phyloP scores from a whole-genome alignment of 306 rosid species.

The Luffa acutangula region DNA sequence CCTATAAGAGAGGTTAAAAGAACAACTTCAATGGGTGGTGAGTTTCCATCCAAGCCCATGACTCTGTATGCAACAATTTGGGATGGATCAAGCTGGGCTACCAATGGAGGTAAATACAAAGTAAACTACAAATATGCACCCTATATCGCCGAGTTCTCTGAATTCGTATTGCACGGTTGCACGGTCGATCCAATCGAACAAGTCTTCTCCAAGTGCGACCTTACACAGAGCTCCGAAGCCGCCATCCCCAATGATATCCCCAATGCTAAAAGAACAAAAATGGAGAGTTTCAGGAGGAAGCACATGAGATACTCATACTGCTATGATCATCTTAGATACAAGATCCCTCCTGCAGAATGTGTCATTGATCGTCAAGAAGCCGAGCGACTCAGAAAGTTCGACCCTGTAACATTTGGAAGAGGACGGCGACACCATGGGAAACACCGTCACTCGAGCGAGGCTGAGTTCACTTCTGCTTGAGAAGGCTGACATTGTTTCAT shows the following conservation, averaged over 20 bases:
- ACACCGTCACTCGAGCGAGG: conserved; percentile 28
- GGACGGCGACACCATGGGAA: conserved; percentile 53
- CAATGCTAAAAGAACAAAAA: conserved; percentile 30
- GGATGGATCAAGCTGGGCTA: conserved; percentile 98
- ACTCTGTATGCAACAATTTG: conserved; percentile 87
- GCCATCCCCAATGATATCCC: conserved; percentile 34
- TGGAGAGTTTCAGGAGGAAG: conserved; percentile 61
- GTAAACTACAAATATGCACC: conserved; percentile 92
- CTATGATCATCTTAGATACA: conserved; percentile 60
- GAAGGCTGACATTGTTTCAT: not conserved
- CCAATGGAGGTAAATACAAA: conserved; percentile 87
- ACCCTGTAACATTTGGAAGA: conserved; percentile 66
- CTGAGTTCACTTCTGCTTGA: conserved; percentile 5
- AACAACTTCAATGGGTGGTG: conserved; percentile 76
- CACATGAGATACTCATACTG: conserved; percentile 95
- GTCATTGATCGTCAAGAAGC: conserved; percentile 51
- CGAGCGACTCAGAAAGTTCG: conserved; percentile 47
- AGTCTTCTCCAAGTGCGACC: conserved; percentile 39
- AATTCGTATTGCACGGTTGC: conserved; percentile 79
- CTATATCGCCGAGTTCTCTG: conserved; percentile 54
- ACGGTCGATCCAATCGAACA: conserved; percentile 67
- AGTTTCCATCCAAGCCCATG: conserved; percentile 92
- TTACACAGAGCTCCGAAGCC: conserved; percentile 18
- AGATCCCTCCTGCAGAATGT: conserved; percentile 56
- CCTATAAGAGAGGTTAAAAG: conserved; percentile 75